Evolutionary conservation across 352 stramenopile genomes (phyloP).

Genomic region (Pythium rhizo-oryzae): DNA sequence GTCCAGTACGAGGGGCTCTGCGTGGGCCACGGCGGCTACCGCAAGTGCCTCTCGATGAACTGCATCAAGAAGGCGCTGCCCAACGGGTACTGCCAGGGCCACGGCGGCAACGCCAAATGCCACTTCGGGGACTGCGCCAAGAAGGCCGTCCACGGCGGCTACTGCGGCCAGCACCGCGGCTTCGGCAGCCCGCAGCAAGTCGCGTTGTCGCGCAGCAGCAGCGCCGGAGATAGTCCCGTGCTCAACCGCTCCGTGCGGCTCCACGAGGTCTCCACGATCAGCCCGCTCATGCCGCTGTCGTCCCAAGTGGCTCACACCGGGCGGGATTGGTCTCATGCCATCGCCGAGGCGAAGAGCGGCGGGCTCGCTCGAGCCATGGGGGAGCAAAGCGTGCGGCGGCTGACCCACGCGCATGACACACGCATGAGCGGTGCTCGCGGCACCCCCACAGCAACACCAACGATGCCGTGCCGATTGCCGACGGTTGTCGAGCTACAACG

Average conservation of each 20-base stretch:
- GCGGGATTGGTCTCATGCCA: conserved; percentile 21
- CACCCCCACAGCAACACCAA: background rate
- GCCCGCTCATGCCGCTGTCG: conserved; percentile 9
- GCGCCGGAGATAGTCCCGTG: conserved; percentile 1
- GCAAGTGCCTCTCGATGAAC: conserved; percentile 48
- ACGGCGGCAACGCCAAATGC: conserved; percentile 52
- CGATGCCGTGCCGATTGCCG: conserved; percentile 5
- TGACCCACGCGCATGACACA: background rate
- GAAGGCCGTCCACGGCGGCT: conserved; percentile 40
- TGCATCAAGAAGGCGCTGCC: conserved; percentile 49
- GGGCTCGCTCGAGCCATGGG: background rate
- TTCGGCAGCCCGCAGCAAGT: conserved; percentile 9
- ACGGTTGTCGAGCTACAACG: conserved; percentile 14
- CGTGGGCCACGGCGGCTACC: conserved; percentile 56
- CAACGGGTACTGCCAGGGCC: conserved; percentile 48
- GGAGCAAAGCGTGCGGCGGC: background rate
- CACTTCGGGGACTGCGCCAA: conserved; percentile 33
- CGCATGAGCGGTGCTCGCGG: background rate
- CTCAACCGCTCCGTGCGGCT: background rate
- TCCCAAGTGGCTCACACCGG: background rate
- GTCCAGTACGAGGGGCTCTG: conserved; percentile 67
- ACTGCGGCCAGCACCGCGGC: conserved; percentile 41
- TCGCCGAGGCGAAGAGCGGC: conserved; percentile 11
- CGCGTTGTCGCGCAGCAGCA: conserved; percentile 3
- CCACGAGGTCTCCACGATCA: conserved; percentile 17